A percentile compares a stretch with the other conserved stretches of the same genome.
These are phyloP conservation scores for Hamamelis virginiana DNA, from an alignment of 164 flowering plant species.

Conservation along the genomic window DNA sequence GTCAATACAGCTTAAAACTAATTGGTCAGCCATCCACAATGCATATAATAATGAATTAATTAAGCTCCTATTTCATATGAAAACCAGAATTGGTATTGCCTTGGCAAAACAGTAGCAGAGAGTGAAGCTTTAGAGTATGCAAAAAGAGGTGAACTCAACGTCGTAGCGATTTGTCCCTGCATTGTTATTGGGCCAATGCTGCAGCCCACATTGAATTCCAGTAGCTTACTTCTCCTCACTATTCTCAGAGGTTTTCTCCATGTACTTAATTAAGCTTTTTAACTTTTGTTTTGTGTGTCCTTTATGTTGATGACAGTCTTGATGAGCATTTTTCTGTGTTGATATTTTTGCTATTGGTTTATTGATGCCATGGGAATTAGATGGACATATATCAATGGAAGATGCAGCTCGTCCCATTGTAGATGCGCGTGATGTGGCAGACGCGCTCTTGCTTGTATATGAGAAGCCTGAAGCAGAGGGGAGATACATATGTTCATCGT, in stretches of 20 bases:
- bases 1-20: too few relatives aligned
- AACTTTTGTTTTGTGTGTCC: too few relatives aligned
- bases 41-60: too few relatives aligned
- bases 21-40: too few relatives aligned
- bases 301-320: too few relatives aligned
- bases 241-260: conserved; percentile 13
- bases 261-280: too few relatives aligned
- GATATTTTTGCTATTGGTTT: too few relatives aligned
- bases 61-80: background rate
- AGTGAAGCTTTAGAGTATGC: too few relatives aligned
- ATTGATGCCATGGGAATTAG: too few relatives aligned
- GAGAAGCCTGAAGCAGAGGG: background rate
- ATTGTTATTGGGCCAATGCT: conserved; percentile 19
- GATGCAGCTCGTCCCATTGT: background rate
- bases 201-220: conserved; percentile 20
- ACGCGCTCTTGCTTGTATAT: background rate
- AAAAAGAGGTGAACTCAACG: too few relatives aligned
- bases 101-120: conserved; percentile 20
- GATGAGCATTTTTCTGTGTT: too few relatives aligned
- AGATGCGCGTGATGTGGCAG: conserved; percentile 2
- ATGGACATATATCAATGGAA: conserved; percentile 4
- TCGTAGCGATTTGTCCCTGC: conserved; percentile 18
- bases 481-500: conserved; percentile 4
- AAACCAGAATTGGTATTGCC: conserved; percentile 15
- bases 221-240: conserved; percentile 8